phyloP scores from a whole-genome alignment of 2,329 filamentous ascomycete species.

The Aspergillus transmontanensis region DNA sequence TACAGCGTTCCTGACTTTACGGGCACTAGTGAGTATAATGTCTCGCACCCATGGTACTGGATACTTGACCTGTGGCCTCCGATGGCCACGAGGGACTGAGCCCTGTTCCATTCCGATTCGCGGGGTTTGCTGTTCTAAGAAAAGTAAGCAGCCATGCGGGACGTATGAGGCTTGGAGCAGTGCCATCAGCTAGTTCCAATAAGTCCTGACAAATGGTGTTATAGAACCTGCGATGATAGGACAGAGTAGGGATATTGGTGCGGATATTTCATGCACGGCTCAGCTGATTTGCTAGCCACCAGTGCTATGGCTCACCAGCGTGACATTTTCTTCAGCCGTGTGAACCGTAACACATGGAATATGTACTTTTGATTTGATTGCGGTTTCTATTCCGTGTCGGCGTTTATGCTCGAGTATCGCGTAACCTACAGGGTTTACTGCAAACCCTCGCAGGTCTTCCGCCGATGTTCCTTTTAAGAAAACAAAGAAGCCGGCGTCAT shows the following conservation, averaged over 20 bases:
- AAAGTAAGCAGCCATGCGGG: background rate
- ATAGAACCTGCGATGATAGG: background rate
- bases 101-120: constrained; percentile 3
- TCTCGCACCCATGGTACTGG: background rate
- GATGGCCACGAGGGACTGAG: constrained; percentile 5
- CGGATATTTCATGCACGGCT: background rate
- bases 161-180: constrained; percentile 3
- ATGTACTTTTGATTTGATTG: background rate
- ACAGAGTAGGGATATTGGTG: background rate
- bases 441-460: background rate
- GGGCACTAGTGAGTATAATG: background rate
- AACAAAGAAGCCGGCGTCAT: background rate
- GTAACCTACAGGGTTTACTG: background rate
- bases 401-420: background rate
- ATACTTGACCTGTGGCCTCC: constrained; percentile 1
- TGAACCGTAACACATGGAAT: constrained; percentile 3
- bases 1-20: background rate
- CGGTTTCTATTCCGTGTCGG: background rate
- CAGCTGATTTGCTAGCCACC: background rate
- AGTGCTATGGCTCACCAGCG: background rate
- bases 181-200: background rate
- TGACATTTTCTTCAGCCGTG: background rate
- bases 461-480: background rate
- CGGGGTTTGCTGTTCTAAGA: no score
- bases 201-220: background rate